These are phyloP conservation scores for Hebeloma cylindrosporum DNA, from an alignment of 768 basidiomycete genomes.

Conservation along the genomic window DNA sequence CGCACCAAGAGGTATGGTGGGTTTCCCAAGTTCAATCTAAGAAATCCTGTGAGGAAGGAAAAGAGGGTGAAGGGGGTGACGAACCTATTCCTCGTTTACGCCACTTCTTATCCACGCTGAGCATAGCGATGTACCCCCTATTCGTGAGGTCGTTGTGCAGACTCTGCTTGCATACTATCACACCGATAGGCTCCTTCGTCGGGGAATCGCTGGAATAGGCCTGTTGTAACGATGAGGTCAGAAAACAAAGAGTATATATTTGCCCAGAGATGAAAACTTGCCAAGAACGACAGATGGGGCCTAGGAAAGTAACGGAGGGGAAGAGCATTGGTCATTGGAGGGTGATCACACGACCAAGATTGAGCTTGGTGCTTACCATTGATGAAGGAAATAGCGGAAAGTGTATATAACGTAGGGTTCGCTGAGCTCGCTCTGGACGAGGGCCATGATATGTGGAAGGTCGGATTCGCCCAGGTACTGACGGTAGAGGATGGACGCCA, in stretches of 20 bases:
- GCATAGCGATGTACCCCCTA: slow-evolving; percentile 97
- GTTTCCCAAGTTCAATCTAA: slow-evolving; percentile 42
- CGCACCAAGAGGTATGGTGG: slow-evolving; percentile 51
- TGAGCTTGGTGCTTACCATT: slow-evolving; percentile 66
- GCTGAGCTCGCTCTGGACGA: slow-evolving; percentile 89
- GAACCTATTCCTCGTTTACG: slow-evolving; percentile 90
- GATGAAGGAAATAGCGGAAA: slow-evolving; percentile 93
- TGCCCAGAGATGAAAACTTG: slow-evolving; percentile 26
- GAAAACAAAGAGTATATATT: slow-evolving; percentile 1
- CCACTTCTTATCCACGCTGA: slow-evolving; percentile 83
- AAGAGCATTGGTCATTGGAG: slow-evolving; percentile 15
- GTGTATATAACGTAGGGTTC: slow-evolving; percentile 98
- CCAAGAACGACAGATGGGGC: slow-evolving; percentile 88
- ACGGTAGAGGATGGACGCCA: slow-evolving; percentile 57
- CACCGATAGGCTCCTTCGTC: slow-evolving; percentile 68
- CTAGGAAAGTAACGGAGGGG: slow-evolving; percentile 40
- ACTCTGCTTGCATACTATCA: slow-evolving; percentile 97
- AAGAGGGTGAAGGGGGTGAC: slow-evolving; percentile 39
- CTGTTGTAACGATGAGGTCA: slow-evolving; percentile 34
- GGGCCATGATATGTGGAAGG: slow-evolving; percentile 78
- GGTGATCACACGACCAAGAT: slow-evolving; percentile 32
- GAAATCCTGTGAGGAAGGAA: slow-evolving; percentile 43
- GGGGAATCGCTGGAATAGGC: slow-evolving; percentile 51
- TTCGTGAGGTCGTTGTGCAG: slow-evolving; percentile 73
- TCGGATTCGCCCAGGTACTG: slow-evolving; percentile 76